Evolutionary conservation across 805 yeast species (phyloP).

Genomic region (Isabelozyma rhagii): DNA sequence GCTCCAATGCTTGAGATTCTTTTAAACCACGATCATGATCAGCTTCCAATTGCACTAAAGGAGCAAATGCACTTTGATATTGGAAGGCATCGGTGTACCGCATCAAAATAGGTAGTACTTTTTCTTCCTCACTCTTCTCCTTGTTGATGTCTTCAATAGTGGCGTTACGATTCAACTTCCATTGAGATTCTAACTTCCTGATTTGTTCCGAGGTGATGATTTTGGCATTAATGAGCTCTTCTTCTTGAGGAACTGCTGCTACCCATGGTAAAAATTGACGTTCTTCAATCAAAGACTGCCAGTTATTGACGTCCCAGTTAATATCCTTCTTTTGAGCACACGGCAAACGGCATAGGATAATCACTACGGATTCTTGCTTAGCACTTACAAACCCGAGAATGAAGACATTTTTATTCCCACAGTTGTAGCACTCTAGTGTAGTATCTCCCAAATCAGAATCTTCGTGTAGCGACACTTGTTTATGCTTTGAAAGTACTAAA

Average conservation of each 20-base stretch:
- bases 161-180: slow-evolving; percentile 73
- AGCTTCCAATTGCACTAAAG: slow-evolving; percentile 77
- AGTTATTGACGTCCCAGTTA: slow-evolving; percentile 83
- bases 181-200: slow-evolving; percentile 68
- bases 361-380: slow-evolving; percentile 81
- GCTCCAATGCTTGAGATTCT: slow-evolving; percentile 75
- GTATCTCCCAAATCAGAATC: slow-evolving; percentile 87
- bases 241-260: slow-evolving; percentile 66
- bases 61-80: slow-evolving; percentile 82
- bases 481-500: slow-evolving; percentile 76
- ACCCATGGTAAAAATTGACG: slow-evolving; percentile 81
- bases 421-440: slow-evolving; percentile 82
- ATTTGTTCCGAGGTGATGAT: slow-evolving; percentile 64
- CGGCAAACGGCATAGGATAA: slow-evolving; percentile 81
- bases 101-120: slow-evolving; percentile 68
- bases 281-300: slow-evolving; percentile 85
- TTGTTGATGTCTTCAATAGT: slow-evolving; percentile 64
- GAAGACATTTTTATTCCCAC: slow-evolving; percentile 80
- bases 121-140: slow-evolving; percentile 49
- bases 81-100: slow-evolving; percentile 80
- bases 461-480: slow-evolving; percentile 68
- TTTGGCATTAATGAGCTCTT: slow-evolving; percentile 53
- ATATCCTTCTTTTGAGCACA: slow-evolving; percentile 75
- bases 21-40: slow-evolving; percentile 71
- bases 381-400: slow-evolving; percentile 85